phyloP scores from a whole-genome alignment of 2,329 filamentous ascomycete genomes.

The Aureobasidium leucospermi region DNA sequence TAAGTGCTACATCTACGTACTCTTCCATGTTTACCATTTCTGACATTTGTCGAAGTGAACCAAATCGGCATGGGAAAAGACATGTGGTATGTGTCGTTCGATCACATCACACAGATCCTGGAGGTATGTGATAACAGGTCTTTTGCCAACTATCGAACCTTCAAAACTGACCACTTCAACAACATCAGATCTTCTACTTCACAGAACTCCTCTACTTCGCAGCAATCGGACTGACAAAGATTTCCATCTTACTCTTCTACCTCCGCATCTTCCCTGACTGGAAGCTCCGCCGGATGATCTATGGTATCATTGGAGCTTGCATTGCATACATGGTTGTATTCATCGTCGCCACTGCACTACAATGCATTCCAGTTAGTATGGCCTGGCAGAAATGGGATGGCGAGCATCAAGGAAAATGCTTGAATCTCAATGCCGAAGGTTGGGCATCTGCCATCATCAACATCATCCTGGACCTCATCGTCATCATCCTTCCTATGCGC shows the following conservation, averaged over 20 bases:
- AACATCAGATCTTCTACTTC: slow-evolving; percentile 14
- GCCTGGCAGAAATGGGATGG: slow-evolving; percentile 12
- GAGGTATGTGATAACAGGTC: neutral
- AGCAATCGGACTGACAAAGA: slow-evolving; percentile 27
- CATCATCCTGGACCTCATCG: slow-evolving; percentile 15
- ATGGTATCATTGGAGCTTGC: slow-evolving; percentile 22
- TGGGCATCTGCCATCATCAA: slow-evolving; percentile 15
- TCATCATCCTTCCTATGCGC: slow-evolving; percentile 15
- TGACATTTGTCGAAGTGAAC: slow-evolving; percentile 15
- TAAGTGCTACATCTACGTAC: slow-evolving; percentile 18
- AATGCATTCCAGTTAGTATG: slow-evolving; percentile 7
- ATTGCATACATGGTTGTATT: slow-evolving; percentile 13
- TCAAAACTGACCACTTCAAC: too few relatives aligned
- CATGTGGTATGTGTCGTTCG: slow-evolving; percentile 18
- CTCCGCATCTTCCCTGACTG: slow-evolving; percentile 29
- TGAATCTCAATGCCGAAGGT: slow-evolving; percentile 10
- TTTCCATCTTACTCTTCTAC: slow-evolving; percentile 28
- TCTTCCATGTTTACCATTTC: slow-evolving; percentile 24
- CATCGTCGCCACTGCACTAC: slow-evolving; percentile 9
- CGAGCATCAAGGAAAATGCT: slow-evolving; percentile 6
- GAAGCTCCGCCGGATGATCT: slow-evolving; percentile 24
- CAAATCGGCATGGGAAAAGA: slow-evolving; percentile 21
- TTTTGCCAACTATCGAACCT: too few relatives aligned
- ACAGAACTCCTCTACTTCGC: slow-evolving; percentile 24
- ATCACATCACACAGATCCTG: slow-evolving; percentile 17